phyloP scores from a whole-genome alignment of 169 alveolate genomes.

The Plasmodium yoelii region DNA sequence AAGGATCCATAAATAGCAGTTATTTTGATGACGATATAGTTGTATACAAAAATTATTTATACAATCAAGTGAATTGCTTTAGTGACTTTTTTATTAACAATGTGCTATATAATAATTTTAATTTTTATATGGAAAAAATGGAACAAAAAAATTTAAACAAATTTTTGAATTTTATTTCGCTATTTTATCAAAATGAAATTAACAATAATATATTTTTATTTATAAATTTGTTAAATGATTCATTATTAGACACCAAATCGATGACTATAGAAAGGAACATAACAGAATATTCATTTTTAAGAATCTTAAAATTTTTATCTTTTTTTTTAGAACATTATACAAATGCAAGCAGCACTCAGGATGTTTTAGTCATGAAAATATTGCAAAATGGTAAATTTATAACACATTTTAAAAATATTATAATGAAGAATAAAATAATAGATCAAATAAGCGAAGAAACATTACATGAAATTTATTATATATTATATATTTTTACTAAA shows the following conservation, averaged over 20 bases:
- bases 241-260: conserved; percentile 17
- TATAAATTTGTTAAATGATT: conserved; percentile 56
- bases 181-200: conserved; percentile 61
- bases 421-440: conserved; percentile 8
- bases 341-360: conserved; percentile 66
- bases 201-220: conserved; percentile 59
- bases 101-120: conserved; percentile 47
- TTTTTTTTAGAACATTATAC: conserved; percentile 68
- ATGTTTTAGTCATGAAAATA: conserved; percentile 37
- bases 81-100: conserved; percentile 57
- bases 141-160: conserved; percentile 44
- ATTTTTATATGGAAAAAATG: conserved; percentile 49
- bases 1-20: not conserved
- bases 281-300: conserved; percentile 30
- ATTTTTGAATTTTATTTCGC: conserved; percentile 46
- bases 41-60: conserved; percentile 12
- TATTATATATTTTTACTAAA: conserved; percentile 61
- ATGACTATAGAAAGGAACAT: not conserved
- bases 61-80: conserved; percentile 30
- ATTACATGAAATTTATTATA: conserved; percentile 49
- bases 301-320: conserved; percentile 44
- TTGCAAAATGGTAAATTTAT: conserved; percentile 45
- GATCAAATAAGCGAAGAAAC: conserved; percentile 29
- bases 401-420: conserved; percentile 36
- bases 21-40: not conserved